Conservation (phyloP, 108 stramenopile species). For the Asterionellopsis glacialis region DNA sequence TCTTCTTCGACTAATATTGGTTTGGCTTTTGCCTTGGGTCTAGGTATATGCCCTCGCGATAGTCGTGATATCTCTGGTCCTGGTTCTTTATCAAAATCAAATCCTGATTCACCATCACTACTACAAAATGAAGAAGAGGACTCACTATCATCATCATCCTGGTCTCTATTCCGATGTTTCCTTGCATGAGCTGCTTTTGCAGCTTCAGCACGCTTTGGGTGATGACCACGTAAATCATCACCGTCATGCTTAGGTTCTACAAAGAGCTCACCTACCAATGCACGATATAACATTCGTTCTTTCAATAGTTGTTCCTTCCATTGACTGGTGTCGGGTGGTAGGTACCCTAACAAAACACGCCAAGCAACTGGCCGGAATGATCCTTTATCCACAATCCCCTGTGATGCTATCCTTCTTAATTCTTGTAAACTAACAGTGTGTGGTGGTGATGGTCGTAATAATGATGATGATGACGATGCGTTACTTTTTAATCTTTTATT, state of each 20-base stretch:
- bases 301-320: slow-evolving; percentile 45
- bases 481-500: neutral
- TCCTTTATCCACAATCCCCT: slow-evolving; percentile 60
- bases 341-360: slow-evolving; percentile 67
- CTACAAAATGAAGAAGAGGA: too few species aligned
- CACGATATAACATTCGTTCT: slow-evolving; percentile 51
- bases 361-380: slow-evolving; percentile 66
- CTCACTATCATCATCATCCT: too few species aligned
- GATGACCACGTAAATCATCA: slow-evolving; percentile 17
- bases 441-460: neutral
- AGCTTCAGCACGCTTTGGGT: neutral
- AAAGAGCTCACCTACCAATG: slow-evolving; percentile 54
- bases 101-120: too few species aligned
- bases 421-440: slow-evolving; percentile 54
- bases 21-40: too few species aligned
- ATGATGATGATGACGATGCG: too few species aligned
- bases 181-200: neutral
- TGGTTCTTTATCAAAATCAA: too few species aligned
- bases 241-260: slow-evolving; percentile 41
- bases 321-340: slow-evolving; percentile 42
- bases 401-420: slow-evolving; percentile 48
- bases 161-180: too few species aligned
- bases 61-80: too few species aligned
- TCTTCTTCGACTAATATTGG: too few species aligned
- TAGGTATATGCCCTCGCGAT: too few species aligned